Evolutionary conservation across 352 stramenopile genomes (phyloP).

Genomic region (Globisporangium nodosum): DNA sequence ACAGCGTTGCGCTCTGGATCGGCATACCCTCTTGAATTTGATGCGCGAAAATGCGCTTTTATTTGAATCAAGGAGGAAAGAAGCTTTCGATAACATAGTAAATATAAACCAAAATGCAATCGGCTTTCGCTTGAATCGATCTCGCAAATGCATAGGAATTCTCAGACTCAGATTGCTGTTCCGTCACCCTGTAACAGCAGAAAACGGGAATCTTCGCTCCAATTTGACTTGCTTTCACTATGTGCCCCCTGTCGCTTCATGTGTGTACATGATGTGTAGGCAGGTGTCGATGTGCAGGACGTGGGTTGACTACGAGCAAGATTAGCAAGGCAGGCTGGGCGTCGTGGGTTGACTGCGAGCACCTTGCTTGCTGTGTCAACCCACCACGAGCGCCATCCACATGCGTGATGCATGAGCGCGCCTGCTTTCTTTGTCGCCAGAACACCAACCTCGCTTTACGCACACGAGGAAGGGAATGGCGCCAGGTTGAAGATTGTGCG

Average conservation of each 20-base stretch:
- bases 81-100: not conserved
- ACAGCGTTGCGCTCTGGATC: conserved; percentile 8
- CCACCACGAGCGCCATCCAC: no score
- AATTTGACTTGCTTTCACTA: not conserved
- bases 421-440: no score
- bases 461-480: no score
- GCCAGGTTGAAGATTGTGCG: no score
- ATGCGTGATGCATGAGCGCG: no score
- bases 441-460: no score
- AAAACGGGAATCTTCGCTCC: not conserved
- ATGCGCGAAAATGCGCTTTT: not conserved
- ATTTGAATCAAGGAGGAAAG: not conserved
- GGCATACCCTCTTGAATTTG: not conserved
- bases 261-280: not conserved
- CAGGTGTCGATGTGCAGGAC: no score
- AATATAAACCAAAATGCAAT: not conserved
- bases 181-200: conserved; percentile 3
- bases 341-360: no score
- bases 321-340: no score
- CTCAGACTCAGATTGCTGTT: not conserved
- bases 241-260: not conserved
- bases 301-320: no score
- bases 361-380: no score
- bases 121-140: not conserved
- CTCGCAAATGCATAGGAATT: not conserved